A percentile compares a stretch with the other conserved stretches of the same genome.
phyloP scores from a whole-genome alignment of 2,329 filamentous ascomycete species.

The Colletotrichum scovillei region DNA sequence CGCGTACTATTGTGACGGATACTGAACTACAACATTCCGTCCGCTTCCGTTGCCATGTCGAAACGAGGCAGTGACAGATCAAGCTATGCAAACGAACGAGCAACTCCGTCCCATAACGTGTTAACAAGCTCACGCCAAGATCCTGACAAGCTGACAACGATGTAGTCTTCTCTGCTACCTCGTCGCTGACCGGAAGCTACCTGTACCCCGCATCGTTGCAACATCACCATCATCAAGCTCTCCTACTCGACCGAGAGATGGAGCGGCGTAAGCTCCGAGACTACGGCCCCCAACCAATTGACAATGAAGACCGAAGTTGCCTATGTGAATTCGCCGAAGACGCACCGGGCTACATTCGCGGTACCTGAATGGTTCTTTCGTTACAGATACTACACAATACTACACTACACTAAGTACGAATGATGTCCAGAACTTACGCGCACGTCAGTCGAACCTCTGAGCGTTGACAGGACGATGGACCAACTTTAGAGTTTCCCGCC shows the following conservation, averaged over 20 bases:
- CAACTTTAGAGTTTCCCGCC: not conserved
- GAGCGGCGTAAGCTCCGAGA: not conserved
- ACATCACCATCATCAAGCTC: not conserved
- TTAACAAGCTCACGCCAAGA: not conserved
- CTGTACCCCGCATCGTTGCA: not conserved
- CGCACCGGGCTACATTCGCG: too few relatives aligned
- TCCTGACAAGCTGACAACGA: not conserved
- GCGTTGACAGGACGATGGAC: not conserved
- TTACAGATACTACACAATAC: too few relatives aligned
- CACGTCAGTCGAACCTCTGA: not conserved
- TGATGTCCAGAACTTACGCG: not conserved
- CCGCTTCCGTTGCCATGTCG: slow-evolving; percentile 5
- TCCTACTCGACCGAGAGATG: not conserved
- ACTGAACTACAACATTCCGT: not conserved
- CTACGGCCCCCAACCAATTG: too few relatives aligned
- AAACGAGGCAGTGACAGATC: not conserved
- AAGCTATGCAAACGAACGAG: not conserved
- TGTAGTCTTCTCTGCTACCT: not conserved
- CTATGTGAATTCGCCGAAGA: too few relatives aligned
- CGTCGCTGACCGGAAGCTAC: not conserved
- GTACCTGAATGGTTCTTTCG: too few relatives aligned
- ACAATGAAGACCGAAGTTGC: too few relatives aligned
- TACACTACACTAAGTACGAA: too few relatives aligned
- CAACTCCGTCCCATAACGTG: not conserved
- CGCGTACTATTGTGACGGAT: not conserved